These are phyloP conservation scores for Lentinula boryana DNA, from an alignment of 768 basidiomycete species.

Conservation along the genomic window DNA sequence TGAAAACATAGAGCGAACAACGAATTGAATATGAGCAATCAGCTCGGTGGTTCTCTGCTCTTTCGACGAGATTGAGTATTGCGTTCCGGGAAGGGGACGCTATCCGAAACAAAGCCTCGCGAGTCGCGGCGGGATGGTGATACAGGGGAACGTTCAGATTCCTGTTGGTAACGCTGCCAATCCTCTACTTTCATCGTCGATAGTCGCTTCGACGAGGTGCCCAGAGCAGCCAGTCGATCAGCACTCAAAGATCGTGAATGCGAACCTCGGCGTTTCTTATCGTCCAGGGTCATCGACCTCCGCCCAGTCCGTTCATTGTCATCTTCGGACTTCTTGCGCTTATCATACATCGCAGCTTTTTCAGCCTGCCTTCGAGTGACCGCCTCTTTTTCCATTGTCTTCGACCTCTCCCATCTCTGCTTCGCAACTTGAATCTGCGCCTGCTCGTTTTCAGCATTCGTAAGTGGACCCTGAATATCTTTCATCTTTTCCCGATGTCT, in stretches of 20 bases:
- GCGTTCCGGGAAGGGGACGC: slow-evolving; percentile 53
- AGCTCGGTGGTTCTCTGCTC: slow-evolving; percentile 22
- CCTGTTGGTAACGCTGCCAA: slow-evolving; percentile 73
- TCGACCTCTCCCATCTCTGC: slow-evolving; percentile 78
- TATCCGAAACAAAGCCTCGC: slow-evolving; percentile 20
- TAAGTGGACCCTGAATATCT: slow-evolving; percentile 78
- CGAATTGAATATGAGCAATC: slow-evolving; percentile 16
- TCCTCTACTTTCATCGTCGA: slow-evolving; percentile 81
- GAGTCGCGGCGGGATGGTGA: slow-evolving; percentile 23
- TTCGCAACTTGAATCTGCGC: slow-evolving; percentile 72
- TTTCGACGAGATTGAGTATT: slow-evolving; percentile 22
- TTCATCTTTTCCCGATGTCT: slow-evolving; percentile 82
- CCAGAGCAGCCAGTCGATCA: slow-evolving; percentile 45
- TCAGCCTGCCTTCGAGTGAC: slow-evolving; percentile 71
- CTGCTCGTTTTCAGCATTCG: slow-evolving; percentile 72
- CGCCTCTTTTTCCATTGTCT: slow-evolving; percentile 66
- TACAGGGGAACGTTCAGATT: slow-evolving; percentile 21
- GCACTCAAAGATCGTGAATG: slow-evolving; percentile 57
- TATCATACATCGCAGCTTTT: slow-evolving; percentile 51
- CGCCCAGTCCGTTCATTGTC: slow-evolving; percentile 28
- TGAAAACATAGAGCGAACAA: slow-evolving; percentile 21
- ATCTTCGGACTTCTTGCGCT: slow-evolving; percentile 40
- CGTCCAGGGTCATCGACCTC: slow-evolving; percentile 24
- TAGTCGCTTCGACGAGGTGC: slow-evolving; percentile 50
- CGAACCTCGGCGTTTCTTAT: slow-evolving; percentile 26